Evolutionary conservation across 2,329 filamentous ascomycete genomes (phyloP).

Genomic region (Apiospora aurea): DNA sequence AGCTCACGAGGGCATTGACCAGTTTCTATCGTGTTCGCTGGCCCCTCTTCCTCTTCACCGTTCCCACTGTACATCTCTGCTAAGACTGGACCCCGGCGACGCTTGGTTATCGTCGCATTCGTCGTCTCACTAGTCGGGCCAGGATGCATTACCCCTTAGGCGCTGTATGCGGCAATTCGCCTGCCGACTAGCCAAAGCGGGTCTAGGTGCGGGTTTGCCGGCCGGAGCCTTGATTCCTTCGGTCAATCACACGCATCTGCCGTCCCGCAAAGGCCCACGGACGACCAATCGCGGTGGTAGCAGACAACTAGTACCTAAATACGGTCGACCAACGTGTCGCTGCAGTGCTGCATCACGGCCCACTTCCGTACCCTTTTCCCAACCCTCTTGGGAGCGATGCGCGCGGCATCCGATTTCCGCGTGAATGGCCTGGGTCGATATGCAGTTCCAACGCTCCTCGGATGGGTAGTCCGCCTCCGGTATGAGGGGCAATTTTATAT

Average conservation of each 20-base stretch:
- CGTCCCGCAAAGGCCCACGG: slow-evolving; percentile 6
- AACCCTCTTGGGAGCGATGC: background rate
- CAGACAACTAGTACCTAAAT: background rate
- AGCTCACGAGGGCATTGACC: slow-evolving; percentile 2
- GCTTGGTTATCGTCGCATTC: background rate
- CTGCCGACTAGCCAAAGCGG: slow-evolving; percentile 5
- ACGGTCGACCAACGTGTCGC: background rate
- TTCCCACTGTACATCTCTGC: background rate
- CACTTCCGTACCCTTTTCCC: background rate
- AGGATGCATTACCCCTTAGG: slow-evolving; percentile 13
- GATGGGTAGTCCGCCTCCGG: background rate
- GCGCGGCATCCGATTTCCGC: background rate
- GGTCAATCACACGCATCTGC: slow-evolving; percentile 14
- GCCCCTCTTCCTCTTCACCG: slow-evolving; percentile 3
- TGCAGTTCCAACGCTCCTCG: background rate
- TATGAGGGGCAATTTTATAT: background rate
- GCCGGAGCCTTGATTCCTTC: slow-evolving; percentile 6
- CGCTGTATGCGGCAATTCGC: slow-evolving; percentile 13
- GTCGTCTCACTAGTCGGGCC: slow-evolving; percentile 15
- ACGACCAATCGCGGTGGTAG: background rate
- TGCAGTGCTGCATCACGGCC: background rate
- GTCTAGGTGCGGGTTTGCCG: slow-evolving; percentile 13
- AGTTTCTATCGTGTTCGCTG: slow-evolving; percentile 2
- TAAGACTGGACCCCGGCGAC: background rate
- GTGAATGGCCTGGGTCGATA: background rate